phyloP scores from a whole-genome alignment of 768 basidiomycete genomes.

The Naganishia vishniacii region DNA sequence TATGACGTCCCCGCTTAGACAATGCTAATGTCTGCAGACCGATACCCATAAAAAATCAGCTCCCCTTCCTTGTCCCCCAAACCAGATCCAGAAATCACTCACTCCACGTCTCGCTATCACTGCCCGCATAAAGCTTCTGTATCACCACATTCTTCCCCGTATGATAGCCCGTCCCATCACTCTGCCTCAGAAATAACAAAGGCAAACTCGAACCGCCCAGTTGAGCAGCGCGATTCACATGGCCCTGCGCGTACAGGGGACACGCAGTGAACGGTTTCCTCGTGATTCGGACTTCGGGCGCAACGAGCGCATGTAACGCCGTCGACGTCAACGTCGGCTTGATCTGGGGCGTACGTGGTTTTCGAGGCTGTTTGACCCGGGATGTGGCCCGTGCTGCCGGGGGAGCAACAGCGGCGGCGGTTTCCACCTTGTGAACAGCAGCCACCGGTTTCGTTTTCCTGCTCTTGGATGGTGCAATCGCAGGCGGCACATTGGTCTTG shows the following conservation, averaged over 20 bases:
- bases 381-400: too few species aligned
- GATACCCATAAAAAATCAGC: background rate
- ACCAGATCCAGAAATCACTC: background rate
- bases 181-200: conserved; percentile 26
- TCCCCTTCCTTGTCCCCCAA: background rate
- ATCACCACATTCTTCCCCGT: conserved; percentile 29
- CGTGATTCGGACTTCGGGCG: conserved; percentile 25
- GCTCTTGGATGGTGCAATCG: background rate
- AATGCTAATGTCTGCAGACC: conserved; percentile 7
- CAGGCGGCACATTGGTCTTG: background rate
- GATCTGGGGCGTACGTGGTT: conserved; percentile 16
- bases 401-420: too few species aligned
- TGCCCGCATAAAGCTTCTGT: conserved; percentile 21
- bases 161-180: conserved; percentile 29
- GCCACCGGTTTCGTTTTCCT: conserved; percentile 7
- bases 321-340: conserved; percentile 18
- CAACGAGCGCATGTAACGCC: conserved; percentile 6
- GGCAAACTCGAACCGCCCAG: conserved; percentile 27
- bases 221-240: conserved; percentile 7
- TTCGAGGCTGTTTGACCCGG: conserved; percentile 9
- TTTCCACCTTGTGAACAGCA: too few species aligned
- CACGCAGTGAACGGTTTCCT: conserved; percentile 21
- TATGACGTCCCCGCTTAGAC: background rate
- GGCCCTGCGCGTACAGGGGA: conserved; percentile 19
- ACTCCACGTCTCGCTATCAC: conserved; percentile 22